Percentiles rank a stretch among this genome's conserved stretches.
These are phyloP conservation scores for Croton setiger DNA, from an alignment of 441 rosid species.

Conservation along the genomic window DNA sequence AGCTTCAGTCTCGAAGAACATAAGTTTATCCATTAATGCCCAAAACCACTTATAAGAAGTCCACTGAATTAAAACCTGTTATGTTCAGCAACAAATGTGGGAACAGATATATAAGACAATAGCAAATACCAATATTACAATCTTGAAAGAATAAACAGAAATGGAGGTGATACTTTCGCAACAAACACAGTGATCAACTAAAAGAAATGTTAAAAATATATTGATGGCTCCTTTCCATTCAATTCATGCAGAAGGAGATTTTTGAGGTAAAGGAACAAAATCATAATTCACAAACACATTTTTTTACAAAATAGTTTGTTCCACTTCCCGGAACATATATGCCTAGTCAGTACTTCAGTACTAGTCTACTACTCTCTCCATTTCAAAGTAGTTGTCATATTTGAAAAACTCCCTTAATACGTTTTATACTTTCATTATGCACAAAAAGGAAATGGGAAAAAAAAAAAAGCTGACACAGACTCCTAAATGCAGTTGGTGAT, in stretches of 20 bases:
- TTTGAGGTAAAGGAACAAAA: neutral
- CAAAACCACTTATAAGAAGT: neutral
- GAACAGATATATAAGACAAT: neutral
- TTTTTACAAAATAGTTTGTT: too few relatives aligned
- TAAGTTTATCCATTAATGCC: neutral
- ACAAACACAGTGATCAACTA: neutral
- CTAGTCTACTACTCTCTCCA: too few relatives aligned
- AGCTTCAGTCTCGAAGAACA: neutral
- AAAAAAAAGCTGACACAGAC: neutral
- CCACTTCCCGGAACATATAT: neutral
- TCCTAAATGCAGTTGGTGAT: neutral
- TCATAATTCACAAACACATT: neutral
- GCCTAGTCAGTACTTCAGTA: neutral
- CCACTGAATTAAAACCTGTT: constrained; percentile 4
- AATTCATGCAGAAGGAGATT: neutral
- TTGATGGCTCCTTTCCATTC: neutral
- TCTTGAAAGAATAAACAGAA: constrained; percentile 3
- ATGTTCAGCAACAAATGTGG: neutral
- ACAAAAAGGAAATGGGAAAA: neutral
- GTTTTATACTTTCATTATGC: neutral
- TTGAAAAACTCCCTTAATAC: neutral
- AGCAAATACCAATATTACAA: neutral
- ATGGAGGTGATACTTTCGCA: neutral
- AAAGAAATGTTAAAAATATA: neutral
- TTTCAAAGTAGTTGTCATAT: neutral